Base-by-base conservation (phyloP, 139 green algal species). In the Coelastrella sp. region DNA sequence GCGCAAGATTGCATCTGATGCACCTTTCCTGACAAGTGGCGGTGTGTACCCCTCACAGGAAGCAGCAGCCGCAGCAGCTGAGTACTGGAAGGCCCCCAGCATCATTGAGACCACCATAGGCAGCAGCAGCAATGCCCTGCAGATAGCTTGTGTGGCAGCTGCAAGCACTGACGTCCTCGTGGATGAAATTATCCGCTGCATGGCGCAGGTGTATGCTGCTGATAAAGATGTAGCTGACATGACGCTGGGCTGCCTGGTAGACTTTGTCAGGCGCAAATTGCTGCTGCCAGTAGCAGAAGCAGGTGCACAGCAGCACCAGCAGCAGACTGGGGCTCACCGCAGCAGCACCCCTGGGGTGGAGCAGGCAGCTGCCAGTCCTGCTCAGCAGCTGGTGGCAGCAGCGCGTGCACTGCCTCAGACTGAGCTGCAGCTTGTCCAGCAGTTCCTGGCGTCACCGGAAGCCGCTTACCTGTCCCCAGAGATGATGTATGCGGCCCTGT, bases 181-280 rank as follows among this genome's bases (percentile, higher is more conserved):
- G 60, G 90, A 94, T 65, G 92, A 95, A 76, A 75, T 96, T 0
- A 93, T 95, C 90, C 81, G 87, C 61, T 92, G 93, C 68, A 92
- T 95, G 85, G 74, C 84, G 6, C 91, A 94, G 70, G 90, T 95
- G 65, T 90, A 91, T 70, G 65, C 27, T 35, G 73, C 86, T 61
- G 90, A 93, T 35, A 63, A 65, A 11, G 74, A 88, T 10, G 59
- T 80, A 9, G 93, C 91, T 65, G 94, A 96, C 63, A 91, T 92
- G 87, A 82, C 91, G 15, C 91, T 96, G 0, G 82, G 89, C 7
- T 93, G 81, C 76, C 86, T 96, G 78, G 93, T 92, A 15, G 91
- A 96, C 75, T 96, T 95, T 87, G 91, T 95, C 22, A 87, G 91
- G 82, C 88, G 94, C n/a, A 93, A 92, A 91, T 91, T 95, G 58